Percentiles rank a stretch among this genome's conserved stretches.
Evolutionary conservation across 257 asterid genomes (phyloP).

Genomic region (Rubia yunnanensis): DNA sequence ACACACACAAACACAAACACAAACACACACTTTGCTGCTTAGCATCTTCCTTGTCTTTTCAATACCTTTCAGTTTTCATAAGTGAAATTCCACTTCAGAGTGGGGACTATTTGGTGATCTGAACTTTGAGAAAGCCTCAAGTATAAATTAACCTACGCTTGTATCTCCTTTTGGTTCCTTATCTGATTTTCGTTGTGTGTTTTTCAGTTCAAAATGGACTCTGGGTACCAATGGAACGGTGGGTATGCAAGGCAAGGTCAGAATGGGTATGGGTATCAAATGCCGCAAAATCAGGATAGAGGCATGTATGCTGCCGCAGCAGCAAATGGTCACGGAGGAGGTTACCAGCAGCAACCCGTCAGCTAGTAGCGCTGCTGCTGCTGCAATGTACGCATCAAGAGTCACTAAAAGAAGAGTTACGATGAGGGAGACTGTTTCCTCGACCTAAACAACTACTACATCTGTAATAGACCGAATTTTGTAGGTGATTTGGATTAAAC

Average conservation of each 20-base stretch:
- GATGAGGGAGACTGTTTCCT: slow-evolving; percentile 25
- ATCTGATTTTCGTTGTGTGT: not conserved
- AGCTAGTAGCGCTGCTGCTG: slow-evolving; percentile 31
- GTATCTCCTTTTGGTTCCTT: not conserved
- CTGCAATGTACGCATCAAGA: slow-evolving; percentile 15
- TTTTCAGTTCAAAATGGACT: slow-evolving; percentile 56
- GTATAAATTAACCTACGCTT: too few species aligned
- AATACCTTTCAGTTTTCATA: not conserved
- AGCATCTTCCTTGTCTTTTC: too few species aligned
- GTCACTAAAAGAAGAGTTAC: slow-evolving; percentile 21
- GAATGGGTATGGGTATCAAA: slow-evolving; percentile 59
- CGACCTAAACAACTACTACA: slow-evolving; percentile 10
- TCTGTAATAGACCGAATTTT: slow-evolving; percentile 43
- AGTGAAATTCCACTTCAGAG: too few species aligned
- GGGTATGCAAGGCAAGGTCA: slow-evolving; percentile 59
- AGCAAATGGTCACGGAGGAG: slow-evolving; percentile 62
- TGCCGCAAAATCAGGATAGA: slow-evolving; percentile 26
- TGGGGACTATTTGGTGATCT: not conserved
- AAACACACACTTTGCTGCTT: too few species aligned
- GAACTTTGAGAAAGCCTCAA: too few species aligned
- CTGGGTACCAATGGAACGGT: slow-evolving; percentile 51
- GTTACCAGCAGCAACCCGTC: slow-evolving; percentile 54
- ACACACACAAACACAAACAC: too few species aligned
- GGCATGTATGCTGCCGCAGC: slow-evolving; percentile 32
- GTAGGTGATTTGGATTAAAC: slow-evolving; percentile 37